Conservation (phyloP, 2,329 filamentous ascomycete genomes). For the Scleromitrula shiraiana region DNA sequence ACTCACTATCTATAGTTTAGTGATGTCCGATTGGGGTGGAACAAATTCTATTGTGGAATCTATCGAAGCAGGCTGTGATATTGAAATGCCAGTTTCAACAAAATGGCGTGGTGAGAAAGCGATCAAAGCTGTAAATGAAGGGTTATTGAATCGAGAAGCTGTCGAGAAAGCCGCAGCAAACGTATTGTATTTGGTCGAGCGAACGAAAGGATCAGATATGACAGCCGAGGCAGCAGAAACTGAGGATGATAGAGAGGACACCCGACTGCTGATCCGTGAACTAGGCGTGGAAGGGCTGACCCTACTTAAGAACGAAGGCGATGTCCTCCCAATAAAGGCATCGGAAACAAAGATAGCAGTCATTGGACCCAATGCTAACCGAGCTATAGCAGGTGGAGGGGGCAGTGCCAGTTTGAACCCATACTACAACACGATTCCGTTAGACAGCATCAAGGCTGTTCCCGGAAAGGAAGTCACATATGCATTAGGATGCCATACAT, state of each 20-base stretch:
- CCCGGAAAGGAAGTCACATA: conserved; percentile 50
- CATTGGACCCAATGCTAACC: conserved; percentile 60
- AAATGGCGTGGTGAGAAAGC: conserved; percentile 52
- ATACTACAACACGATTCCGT: conserved; percentile 58
- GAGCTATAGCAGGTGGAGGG: conserved; percentile 59
- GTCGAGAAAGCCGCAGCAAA: conserved; percentile 53
- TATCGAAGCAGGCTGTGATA: conserved; percentile 47
- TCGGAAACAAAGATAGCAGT: conserved; percentile 52
- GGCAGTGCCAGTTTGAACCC: conserved; percentile 62
- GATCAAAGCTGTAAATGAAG: conserved; percentile 42
- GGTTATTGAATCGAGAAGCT: conserved; percentile 38
- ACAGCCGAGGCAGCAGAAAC: conserved; percentile 48
- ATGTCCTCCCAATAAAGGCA: conserved; percentile 49
- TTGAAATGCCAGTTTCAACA: conserved; percentile 49
- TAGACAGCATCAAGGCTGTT: conserved; percentile 51
- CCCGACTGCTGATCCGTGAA: conserved; percentile 49
- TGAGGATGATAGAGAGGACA: conserved; percentile 49
- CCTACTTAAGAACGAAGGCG: conserved; percentile 54
- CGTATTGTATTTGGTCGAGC: conserved; percentile 50
- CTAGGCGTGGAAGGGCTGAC: conserved; percentile 56
- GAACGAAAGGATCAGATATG: conserved; percentile 53
- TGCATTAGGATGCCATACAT: conserved; percentile 53
- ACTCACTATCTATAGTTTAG: conserved; percentile 33
- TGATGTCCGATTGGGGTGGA: conserved; percentile 53
- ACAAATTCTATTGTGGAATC: conserved; percentile 48